Base-by-base conservation (phyloP, 768 basidiomycete genomes). In the Udeniomyces megalosporus region DNA sequence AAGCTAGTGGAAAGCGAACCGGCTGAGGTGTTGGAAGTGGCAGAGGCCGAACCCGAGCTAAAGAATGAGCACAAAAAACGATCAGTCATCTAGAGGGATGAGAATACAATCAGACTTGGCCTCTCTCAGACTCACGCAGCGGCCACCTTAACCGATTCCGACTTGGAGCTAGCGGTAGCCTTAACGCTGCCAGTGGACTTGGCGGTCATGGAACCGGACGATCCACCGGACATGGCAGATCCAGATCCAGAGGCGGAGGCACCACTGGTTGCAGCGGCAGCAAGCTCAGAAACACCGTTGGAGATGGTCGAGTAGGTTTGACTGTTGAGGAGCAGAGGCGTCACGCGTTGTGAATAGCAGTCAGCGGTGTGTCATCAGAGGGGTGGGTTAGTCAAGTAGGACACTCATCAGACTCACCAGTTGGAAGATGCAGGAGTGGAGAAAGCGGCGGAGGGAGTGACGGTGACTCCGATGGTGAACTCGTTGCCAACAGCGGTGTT, bases 391-490 rank as follows among this genome's bases (percentile, higher is more conserved):
- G 17, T n/a, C 7, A 50, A 12, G 7, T 7, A 28, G 4, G 35
- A 55, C 32, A 1, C 6, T 2, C 2, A 51, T 4, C 20, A 42
- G 14, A 54, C 54, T 1, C 5, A 38, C 54, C 54, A 73, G 51
- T 67, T 71, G 14, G 71, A 72, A 11, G 54, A 58, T 15, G 64
- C 62, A 4, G 60, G 54, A 12, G 60, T 65, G n/a, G 44, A 38
- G 69, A 58, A 71, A 24, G 72, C 58, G 17, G 70, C 66, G 28
- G 62, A 61, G 50, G 74, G 74, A 34, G 74, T 75, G 35, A 72
- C 72, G 38, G 72, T 73, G 54, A 72, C 62, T 48, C 74, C 74
- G 60, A 74, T 67, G 24, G 74, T 75, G 66, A 64, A 74, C 26
- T 61, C 63, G 20, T 66, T 68, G 44, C 69, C 65, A 32, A 67